phyloP scores from a whole-genome alignment of 306 rosid genomes.

The Astragalus glycyphyllos region DNA sequence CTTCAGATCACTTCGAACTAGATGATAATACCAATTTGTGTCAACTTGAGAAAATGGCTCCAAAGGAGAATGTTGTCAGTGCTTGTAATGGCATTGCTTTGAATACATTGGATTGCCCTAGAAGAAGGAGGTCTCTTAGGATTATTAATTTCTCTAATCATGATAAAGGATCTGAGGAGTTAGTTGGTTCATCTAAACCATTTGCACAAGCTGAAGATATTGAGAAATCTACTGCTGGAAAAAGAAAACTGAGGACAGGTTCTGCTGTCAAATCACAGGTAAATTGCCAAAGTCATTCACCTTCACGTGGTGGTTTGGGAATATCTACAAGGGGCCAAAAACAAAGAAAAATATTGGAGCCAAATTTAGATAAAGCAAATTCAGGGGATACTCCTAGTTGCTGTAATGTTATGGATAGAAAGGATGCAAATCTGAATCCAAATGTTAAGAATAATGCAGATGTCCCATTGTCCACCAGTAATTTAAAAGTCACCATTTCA shows the following conservation, averaged over 20 bases:
- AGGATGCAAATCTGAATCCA: conserved; percentile 38
- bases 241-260: conserved; percentile 41
- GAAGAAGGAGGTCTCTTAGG: conserved; percentile 65
- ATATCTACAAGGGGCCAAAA: conserved; percentile 42
- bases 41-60: conserved; percentile 42
- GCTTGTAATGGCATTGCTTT: conserved; percentile 34
- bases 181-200: conserved; percentile 48
- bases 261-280: conserved; percentile 41
- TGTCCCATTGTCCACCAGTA: conserved; percentile 33
- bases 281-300: conserved; percentile 44
- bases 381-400: conserved; percentile 31
- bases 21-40: conserved; percentile 39
- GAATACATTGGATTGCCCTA: conserved; percentile 49
- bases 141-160: conserved; percentile 50
- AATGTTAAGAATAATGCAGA: conserved; percentile 39
- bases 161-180: conserved; percentile 45
- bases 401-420: conserved; percentile 27
- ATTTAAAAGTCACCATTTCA: conserved; percentile 35
- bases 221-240: conserved; percentile 44
- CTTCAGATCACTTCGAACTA: conserved; percentile 39
- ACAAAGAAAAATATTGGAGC: conserved; percentile 30
- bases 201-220: conserved; percentile 42
- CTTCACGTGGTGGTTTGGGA: conserved; percentile 35
- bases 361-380: not conserved
- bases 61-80: conserved; percentile 44